Evolutionary conservation across 208 protist species (phyloP).

Genomic region (Trypanosoma avium): DNA sequence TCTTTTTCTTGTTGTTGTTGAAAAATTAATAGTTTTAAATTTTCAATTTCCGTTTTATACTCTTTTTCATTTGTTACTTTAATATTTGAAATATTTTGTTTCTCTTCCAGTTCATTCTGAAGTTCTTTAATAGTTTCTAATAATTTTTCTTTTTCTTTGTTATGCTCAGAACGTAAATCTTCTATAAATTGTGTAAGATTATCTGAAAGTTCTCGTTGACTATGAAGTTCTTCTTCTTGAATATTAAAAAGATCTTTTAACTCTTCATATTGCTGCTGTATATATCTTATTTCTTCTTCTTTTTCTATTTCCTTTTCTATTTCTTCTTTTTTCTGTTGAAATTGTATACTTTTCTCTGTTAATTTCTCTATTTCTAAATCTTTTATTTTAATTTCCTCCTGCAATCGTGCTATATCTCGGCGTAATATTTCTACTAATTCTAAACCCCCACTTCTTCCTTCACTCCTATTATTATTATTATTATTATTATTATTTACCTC

Average conservation of each 20-base stretch:
- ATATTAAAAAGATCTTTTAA: conserved; percentile 13
- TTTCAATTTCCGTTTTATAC: conserved; percentile 18
- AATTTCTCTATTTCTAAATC: conserved; percentile 2
- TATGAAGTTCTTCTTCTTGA: conserved; percentile 25
- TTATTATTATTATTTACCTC: no score
- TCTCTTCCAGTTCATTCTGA: conserved; percentile 39
- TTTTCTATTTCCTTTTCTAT: background rate
- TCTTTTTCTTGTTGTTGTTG: conserved; percentile 25
- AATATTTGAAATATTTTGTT: conserved; percentile 38
- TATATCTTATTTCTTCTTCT: conserved; percentile 1
- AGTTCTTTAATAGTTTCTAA: conserved; percentile 40
- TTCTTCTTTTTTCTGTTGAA: background rate
- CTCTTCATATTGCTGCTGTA: conserved; percentile 8
- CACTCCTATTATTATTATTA: no score
- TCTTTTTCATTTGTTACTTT: conserved; percentile 27
- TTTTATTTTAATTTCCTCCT: conserved; percentile 6
- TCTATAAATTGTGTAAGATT: conserved; percentile 15
- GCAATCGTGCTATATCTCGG: background rate
- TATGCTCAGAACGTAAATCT: conserved; percentile 9
- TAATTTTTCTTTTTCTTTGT: conserved; percentile 33
- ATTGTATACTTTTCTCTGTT: background rate
- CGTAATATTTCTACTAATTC: conserved; percentile 3
- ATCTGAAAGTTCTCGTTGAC: conserved; percentile 12
- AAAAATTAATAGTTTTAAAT: conserved; percentile 12
- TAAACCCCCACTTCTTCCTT: background rate